phyloP scores from a whole-genome alignment of 1,139 yeast species.

The Taphrina communis region DNA sequence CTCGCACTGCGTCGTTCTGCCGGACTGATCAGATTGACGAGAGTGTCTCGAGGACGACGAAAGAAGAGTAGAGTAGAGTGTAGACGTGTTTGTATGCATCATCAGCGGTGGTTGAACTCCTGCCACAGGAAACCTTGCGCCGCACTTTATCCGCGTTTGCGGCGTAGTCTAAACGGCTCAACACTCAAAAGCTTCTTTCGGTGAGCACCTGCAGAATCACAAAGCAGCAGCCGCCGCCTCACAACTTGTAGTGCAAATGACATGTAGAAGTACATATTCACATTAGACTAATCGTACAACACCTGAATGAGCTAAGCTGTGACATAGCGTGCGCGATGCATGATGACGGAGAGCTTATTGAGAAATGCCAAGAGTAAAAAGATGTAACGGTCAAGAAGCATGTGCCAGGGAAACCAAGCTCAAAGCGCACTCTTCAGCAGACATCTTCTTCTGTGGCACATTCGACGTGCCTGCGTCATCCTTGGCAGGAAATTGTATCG shows the following conservation, averaged over 20 bases:
- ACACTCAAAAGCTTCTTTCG: neutral
- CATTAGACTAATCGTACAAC: neutral
- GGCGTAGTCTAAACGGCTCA: neutral
- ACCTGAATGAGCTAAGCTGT: neutral
- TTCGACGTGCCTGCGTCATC: neutral
- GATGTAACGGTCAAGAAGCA: neutral
- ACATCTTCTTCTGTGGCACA: constrained; percentile 12
- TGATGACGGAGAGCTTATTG: neutral
- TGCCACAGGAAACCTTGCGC: constrained; percentile 1
- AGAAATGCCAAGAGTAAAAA: neutral
- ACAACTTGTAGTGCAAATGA: too few species aligned
- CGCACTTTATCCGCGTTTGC: neutral
- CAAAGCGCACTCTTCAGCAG: constrained; percentile 37
- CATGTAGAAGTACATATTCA: constrained; percentile 1
- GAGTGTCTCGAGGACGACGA: too few species aligned
- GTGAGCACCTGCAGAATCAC: neutral
- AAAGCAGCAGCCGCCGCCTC: too few species aligned
- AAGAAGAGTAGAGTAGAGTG: neutral
- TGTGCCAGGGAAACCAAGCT: constrained; percentile 34
- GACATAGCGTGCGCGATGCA: neutral
- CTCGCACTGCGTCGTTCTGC: too few species aligned
- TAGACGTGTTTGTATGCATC: constrained; percentile 3
- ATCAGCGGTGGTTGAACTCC: constrained; percentile 1
- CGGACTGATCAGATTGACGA: too few species aligned
- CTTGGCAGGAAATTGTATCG: neutral